These are phyloP conservation scores for Mycosphaerella sp. DNA, from an alignment of 2,329 filamentous ascomycete species.

Conservation along the genomic window DNA sequence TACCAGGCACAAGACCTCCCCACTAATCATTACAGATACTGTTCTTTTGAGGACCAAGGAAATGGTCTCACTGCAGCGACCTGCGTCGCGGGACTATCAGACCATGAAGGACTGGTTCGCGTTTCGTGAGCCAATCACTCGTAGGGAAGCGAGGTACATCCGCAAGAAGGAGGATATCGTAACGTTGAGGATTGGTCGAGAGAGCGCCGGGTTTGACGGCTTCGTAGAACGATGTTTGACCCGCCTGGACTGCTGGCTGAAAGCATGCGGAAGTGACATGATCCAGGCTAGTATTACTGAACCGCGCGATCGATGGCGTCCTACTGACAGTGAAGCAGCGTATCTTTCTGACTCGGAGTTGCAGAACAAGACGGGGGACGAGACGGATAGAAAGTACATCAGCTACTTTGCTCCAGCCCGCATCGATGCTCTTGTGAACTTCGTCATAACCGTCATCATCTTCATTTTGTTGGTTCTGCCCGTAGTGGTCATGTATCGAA, in stretches of 20 bases:
- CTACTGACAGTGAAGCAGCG: conserved; percentile 22
- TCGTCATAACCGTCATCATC: conserved; percentile 40
- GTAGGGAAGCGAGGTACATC: conserved; percentile 34
- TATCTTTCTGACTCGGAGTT: conserved; percentile 38
- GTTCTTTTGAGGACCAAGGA: conserved; percentile 36
- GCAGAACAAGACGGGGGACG: conserved; percentile 33
- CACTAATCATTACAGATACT: conserved; percentile 15
- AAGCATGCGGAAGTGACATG: conserved; percentile 26
- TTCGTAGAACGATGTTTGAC: conserved; percentile 30
- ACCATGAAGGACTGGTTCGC: conserved; percentile 35
- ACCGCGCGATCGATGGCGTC: background rate
- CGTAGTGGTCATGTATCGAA: background rate
- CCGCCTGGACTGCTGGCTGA: conserved; percentile 18
- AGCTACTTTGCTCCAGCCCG: conserved; percentile 35
- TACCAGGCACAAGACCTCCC: conserved; percentile 19
- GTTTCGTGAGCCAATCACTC: conserved; percentile 34
- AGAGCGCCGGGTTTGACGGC: conserved; percentile 39
- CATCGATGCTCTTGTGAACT: conserved; percentile 37
- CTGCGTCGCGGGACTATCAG: conserved; percentile 37
- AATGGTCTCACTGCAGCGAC: conserved; percentile 36
- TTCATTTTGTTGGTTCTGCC: conserved; percentile 39
- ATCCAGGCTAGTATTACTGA: conserved; percentile 26
- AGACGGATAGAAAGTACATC: conserved; percentile 18
- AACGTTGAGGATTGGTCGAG: conserved; percentile 36
- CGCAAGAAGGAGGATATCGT: conserved; percentile 39